Evolutionary conservation across 2,329 filamentous ascomycete genomes (phyloP), one percentile per base, ranked within the genome.

Genomic region (Penicillium sp.): DNA sequence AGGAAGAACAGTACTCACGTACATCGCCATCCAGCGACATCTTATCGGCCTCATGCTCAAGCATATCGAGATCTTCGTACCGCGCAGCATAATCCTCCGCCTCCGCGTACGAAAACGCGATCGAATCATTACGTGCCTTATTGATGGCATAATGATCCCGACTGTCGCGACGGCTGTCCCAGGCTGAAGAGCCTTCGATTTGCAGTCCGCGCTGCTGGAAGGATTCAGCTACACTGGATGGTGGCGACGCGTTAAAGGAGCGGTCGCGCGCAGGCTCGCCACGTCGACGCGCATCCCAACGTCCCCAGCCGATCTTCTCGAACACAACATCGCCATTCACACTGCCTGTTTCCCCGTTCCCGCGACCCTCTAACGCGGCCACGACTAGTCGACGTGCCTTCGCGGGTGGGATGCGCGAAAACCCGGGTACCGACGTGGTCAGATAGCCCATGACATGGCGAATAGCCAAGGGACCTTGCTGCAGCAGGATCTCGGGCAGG

Each of bases 301-400:
- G 87, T 58, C 95, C 95, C 93, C 93, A 98, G 70, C 93, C 93
- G 58, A 97, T 92, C 81, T 98, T 98, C 75, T 96, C 90, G 72
- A 96, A 98, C 54, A 80, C 64, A 58, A 79, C 73, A 50, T 86
- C 85, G 58, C 83, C 82, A 62, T 86, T 83, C 54, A 77, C 76
- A 62, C 84, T 84, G 61, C 78, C 79, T 45, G 78, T 78, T 55
- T 77, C 75, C 54, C 81, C 83, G 47, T 78, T 81, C n/a, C 80
- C 80, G 67, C 90, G 88, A 67, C 90, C 90, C 78, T 98, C 93
- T 64, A 98, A 79, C 59, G 93, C 93, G 58, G 89, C 90, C n/a
- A 97, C 93, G 5, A 98, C 92, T 58, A 98, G 80, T 74, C 93
- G 86, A 67, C 95, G 86, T 45, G 95, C 93, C 80, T 96, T 96